phyloP scores from a whole-genome alignment of 805 yeast species.

The Hyphopichia homilentoma region DNA sequence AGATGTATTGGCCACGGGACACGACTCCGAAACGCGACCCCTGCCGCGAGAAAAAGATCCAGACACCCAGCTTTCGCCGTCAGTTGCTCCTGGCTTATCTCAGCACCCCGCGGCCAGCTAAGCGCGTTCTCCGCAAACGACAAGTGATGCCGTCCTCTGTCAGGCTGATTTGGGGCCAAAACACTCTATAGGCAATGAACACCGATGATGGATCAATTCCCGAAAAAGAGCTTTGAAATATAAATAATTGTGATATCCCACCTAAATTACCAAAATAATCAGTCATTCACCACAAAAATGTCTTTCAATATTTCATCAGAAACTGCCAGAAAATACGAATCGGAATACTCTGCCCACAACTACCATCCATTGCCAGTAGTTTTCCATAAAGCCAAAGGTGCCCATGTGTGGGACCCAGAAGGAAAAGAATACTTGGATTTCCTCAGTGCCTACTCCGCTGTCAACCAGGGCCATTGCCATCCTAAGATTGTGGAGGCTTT shows the following conservation, averaged over 20 bases:
- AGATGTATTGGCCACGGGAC: too few species aligned
- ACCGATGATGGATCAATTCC: conserved; percentile 8
- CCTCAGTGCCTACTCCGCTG: conserved; percentile 93
- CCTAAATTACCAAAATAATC: too few species aligned
- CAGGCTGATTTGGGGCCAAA: too few species aligned
- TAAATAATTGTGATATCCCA: too few species aligned
- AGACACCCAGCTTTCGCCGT: too few species aligned
- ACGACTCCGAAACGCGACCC: too few species aligned
- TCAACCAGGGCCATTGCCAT: conserved; percentile 97
- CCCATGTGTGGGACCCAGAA: conserved; percentile 97
- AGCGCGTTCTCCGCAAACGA: too few species aligned
- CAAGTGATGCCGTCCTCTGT: not conserved
- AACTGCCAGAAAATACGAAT: conserved; percentile 65
- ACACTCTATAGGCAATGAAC: conserved; percentile 17
- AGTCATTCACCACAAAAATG: conserved; percentile 9
- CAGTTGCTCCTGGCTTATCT: too few species aligned
- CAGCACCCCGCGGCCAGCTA: too few species aligned
- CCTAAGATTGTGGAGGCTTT: conserved; percentile 86
- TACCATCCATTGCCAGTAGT: conserved; percentile 97
- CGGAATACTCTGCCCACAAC: conserved; percentile 88
- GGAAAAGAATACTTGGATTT: conserved; percentile 92
- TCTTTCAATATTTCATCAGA: conserved; percentile 53
- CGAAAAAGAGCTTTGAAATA: too few species aligned
- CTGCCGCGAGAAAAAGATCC: too few species aligned
- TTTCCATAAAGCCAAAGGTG: conserved; percentile 80